phyloP scores from a whole-genome alignment of 768 basidiomycete genomes.

The Lactifluus piperatus region DNA sequence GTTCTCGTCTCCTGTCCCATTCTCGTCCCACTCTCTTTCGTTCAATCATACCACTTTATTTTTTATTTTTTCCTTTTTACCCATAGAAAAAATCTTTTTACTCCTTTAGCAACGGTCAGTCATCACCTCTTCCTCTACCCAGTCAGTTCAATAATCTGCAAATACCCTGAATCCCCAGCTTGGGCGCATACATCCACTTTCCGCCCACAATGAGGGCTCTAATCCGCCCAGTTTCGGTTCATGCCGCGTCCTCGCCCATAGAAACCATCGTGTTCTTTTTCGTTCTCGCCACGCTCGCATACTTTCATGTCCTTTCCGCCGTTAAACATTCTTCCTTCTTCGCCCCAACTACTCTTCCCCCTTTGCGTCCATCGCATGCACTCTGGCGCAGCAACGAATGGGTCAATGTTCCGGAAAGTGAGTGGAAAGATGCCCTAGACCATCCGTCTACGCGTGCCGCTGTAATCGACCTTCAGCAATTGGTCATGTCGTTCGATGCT shows the following conservation, averaged over 20 bases:
- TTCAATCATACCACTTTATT: conserved; percentile 5
- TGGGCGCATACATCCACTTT: background rate
- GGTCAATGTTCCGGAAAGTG: conserved; percentile 48
- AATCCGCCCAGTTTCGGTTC: conserved; percentile 58
- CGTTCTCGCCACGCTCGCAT: conserved; percentile 84
- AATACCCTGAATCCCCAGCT: background rate
- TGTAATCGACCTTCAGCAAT: conserved; percentile 63
- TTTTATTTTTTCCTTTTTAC: background rate
- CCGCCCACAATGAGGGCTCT: conserved; percentile 44
- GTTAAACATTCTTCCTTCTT: conserved; percentile 86
- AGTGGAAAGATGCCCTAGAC: conserved; percentile 36
- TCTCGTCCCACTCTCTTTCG: background rate
- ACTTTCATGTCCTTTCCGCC: conserved; percentile 86
- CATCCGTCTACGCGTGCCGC: conserved; percentile 26
- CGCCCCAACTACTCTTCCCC: conserved; percentile 40
- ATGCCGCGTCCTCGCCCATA: conserved; percentile 69
- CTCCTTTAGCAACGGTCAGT: background rate
- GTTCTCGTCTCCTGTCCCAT: background rate
- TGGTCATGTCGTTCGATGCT: conserved; percentile 50
- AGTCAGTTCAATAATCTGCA: background rate
- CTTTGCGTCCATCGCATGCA: conserved; percentile 49
- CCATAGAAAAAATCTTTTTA: conserved; percentile 2
- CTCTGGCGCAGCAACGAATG: conserved; percentile 49
- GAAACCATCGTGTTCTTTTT: conserved; percentile 89
- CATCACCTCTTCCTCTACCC: background rate